These are phyloP conservation scores for Arthrobotrys entomopaga DNA, from an alignment of 2,329 filamentous ascomycete genomes.

Conservation along the genomic window DNA sequence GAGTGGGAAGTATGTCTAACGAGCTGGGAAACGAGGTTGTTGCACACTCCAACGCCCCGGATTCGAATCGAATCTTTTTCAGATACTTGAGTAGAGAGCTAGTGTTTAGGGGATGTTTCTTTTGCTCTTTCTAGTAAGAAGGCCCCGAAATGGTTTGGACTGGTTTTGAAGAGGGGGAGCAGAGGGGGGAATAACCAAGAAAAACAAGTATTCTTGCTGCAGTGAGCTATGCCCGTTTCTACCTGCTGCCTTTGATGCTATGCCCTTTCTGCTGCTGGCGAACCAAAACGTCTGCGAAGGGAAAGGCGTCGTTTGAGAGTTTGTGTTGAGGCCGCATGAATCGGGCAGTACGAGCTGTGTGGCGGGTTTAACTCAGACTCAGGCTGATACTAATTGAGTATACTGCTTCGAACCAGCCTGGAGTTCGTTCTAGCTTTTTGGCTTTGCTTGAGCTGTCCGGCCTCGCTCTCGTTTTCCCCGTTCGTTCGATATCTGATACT, in stretches of 20 bases:
- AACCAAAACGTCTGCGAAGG: neutral
- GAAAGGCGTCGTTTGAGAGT: constrained; percentile 37
- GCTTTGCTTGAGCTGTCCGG: neutral
- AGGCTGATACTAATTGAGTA: constrained; percentile 28
- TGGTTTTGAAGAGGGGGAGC: constrained; percentile 31
- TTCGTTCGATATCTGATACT: constrained; percentile 18
- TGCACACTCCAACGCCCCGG: constrained; percentile 44
- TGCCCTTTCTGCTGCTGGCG: neutral
- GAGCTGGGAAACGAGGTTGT: constrained; percentile 2
- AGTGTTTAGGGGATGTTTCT: constrained; percentile 36
- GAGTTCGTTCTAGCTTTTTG: neutral
- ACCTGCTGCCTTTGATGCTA: neutral
- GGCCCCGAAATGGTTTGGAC: constrained; percentile 28
- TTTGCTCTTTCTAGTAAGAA: constrained; percentile 37
- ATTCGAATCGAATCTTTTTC: constrained; percentile 36
- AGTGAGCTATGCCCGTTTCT: constrained; percentile 6
- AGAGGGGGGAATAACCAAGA: constrained; percentile 15
- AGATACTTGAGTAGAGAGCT: constrained; percentile 3
- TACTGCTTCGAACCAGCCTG: constrained; percentile 2
- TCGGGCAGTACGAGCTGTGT: constrained; percentile 15
- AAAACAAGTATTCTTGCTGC: constrained; percentile 32
- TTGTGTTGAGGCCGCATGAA: constrained; percentile 43
- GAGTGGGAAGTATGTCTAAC: constrained; percentile 6
- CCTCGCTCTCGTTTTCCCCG: neutral
- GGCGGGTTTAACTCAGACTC: constrained; percentile 35